A percentile compares a stretch with the other conserved stretches of the same genome.
Evolutionary conservation across 331 rosid genomes (phyloP).

Genomic region (Erythrophleum ivorense): DNA sequence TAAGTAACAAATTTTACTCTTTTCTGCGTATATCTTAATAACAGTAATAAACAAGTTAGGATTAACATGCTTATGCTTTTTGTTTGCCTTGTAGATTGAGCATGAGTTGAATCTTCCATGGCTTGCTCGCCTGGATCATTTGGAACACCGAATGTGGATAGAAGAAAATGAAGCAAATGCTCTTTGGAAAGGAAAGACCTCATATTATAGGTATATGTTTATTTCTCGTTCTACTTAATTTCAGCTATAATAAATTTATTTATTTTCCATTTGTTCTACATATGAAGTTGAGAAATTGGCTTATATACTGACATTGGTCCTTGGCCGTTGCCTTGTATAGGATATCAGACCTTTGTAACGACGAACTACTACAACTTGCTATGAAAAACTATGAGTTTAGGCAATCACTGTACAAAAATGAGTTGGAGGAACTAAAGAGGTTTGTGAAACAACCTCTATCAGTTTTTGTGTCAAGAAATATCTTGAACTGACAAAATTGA

Average conservation of each 20-base stretch:
- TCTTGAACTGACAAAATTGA: neutral
- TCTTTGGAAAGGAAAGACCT: constrained; percentile 55
- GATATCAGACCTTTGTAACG: constrained; percentile 34
- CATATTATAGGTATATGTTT: constrained; percentile 40
- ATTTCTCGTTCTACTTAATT: neutral
- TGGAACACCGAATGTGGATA: constrained; percentile 54
- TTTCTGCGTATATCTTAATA: no score
- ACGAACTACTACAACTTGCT: constrained; percentile 47
- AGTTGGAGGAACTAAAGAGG: constrained; percentile 51
- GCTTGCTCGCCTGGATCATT: constrained; percentile 54
- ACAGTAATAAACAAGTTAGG: no score
- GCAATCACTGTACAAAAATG: constrained; percentile 49
- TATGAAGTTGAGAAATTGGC: neutral
- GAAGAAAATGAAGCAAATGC: constrained; percentile 45
- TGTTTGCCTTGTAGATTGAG: constrained; percentile 39
- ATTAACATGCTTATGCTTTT: neutral
- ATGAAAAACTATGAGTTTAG: constrained; percentile 38
- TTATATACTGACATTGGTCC: no score
- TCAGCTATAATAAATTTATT: neutral
- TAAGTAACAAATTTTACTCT: no score
- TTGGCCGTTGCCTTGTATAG: constrained; percentile 32
- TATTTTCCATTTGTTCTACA: no score
- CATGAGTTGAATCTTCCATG: constrained; percentile 31
- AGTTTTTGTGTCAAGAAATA: neutral
- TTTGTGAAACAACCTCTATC: neutral